Percentiles rank a stretch among this genome's conserved stretches.
Evolutionary conservation across 352 stramenopile species (phyloP).

Genomic region (Discostella stelligera): DNA sequence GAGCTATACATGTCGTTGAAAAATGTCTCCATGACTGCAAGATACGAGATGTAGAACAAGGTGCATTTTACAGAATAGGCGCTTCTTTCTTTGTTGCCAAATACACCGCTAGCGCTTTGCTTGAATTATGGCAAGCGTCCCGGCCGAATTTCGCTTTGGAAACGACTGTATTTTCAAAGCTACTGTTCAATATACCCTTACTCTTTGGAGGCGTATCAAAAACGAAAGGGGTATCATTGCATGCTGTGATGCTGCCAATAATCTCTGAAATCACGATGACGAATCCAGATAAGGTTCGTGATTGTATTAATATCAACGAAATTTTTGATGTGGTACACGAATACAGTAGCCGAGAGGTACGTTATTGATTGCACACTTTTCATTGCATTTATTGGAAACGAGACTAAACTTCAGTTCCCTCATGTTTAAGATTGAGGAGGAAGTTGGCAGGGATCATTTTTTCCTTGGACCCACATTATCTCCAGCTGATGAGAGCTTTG

Average conservation of each 20-base stretch:
- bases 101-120: conserved; percentile 45
- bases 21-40: conserved; percentile 64
- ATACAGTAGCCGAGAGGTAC: conserved; percentile 40
- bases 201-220: conserved; percentile 55
- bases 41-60: conserved; percentile 28
- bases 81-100: conserved; percentile 31
- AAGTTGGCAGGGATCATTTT: conserved; percentile 11
- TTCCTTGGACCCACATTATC: conserved; percentile 23
- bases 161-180: conserved; percentile 64
- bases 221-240: conserved; percentile 44
- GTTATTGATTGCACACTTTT: conserved; percentile 2
- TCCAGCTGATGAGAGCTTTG: conserved; percentile 49
- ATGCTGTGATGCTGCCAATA: conserved; percentile 64
- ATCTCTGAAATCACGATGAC: conserved; percentile 62
- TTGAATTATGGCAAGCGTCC: conserved; percentile 69
- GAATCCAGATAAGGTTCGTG: conserved; percentile 71
- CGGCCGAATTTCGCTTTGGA: conserved; percentile 68
- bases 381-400: not conserved
- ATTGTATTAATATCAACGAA: conserved; percentile 63
- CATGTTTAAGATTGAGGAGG: not conserved
- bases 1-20: conserved; percentile 73
- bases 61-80: conserved; percentile 28
- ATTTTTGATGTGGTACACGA: conserved; percentile 63
- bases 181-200: conserved; percentile 78
- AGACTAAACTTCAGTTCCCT: conserved; percentile 11